Evolutionary conservation across 306 rosid genomes (phyloP).

Genomic region (Prunus campanulata): DNA sequence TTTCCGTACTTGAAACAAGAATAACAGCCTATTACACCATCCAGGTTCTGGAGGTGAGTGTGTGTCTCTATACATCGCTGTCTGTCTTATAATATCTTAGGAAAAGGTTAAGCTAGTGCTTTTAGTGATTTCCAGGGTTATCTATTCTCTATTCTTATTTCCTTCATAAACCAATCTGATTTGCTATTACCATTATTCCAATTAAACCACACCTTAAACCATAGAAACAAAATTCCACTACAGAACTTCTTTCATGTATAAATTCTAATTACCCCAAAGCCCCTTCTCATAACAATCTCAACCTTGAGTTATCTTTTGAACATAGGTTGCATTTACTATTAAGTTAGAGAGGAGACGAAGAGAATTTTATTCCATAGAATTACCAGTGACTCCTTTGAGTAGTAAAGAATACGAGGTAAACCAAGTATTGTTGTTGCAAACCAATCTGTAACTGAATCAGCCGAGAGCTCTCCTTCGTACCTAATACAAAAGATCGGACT

Average conservation of each 20-base stretch:
- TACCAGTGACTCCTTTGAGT: slow-evolving; percentile 82
- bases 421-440: slow-evolving; percentile 68
- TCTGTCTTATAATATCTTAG: not conserved
- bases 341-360: not conserved
- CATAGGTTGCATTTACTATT: not conserved
- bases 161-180: not conserved
- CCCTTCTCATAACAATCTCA: not conserved
- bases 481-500: slow-evolving; percentile 32
- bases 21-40: not conserved
- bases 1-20: not conserved
- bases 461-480: slow-evolving; percentile 64
- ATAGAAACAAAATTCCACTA: not conserved
- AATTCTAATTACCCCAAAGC: too few relatives aligned
- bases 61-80: not conserved
- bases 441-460: slow-evolving; percentile 82
- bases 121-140: not conserved
- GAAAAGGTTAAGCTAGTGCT: not conserved
- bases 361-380: slow-evolving; percentile 8
- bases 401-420: slow-evolving; percentile 82
- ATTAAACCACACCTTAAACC: not conserved
- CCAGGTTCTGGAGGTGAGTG: not conserved
- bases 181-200: not conserved
- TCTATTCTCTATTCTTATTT: not conserved
- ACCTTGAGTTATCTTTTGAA: not conserved
- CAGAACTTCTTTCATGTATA: too few relatives aligned